phyloP scores from a whole-genome alignment of 768 basidiomycete genomes.

The Boletus pseudo-olivaceus region DNA sequence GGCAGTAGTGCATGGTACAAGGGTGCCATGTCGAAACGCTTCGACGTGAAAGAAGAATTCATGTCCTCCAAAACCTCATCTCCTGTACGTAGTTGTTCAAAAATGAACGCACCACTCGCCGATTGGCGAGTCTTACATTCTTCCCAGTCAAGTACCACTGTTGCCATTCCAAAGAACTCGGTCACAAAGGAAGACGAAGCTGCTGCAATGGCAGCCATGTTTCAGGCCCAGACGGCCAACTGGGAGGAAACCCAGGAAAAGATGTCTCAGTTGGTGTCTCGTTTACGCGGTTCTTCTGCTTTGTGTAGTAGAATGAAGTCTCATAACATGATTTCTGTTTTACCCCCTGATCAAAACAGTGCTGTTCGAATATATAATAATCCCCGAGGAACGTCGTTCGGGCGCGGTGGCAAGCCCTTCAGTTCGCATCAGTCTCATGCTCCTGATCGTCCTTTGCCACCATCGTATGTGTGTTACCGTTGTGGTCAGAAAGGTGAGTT shows the following conservation, averaged over 20 bases:
- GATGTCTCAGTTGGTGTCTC: slow-evolving; percentile 96
- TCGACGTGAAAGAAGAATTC: slow-evolving; percentile 78
- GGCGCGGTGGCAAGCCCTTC: slow-evolving; percentile 54
- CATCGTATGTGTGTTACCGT: slow-evolving; percentile 97
- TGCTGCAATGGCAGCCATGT: slow-evolving; percentile 98
- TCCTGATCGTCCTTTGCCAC: slow-evolving; percentile 77
- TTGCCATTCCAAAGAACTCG: slow-evolving; percentile 35
- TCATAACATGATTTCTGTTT: slow-evolving; percentile 63
- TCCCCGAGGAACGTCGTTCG: slow-evolving; percentile 61
- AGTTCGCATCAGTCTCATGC: slow-evolving; percentile 47
- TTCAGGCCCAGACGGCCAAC: slow-evolving; percentile 87
- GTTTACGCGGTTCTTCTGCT: slow-evolving; percentile 51
- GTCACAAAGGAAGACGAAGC: slow-evolving; percentile 77
- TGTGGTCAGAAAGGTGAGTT: slow-evolving; percentile 92
- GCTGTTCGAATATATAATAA: slow-evolving; percentile 65
- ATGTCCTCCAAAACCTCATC: slow-evolving; percentile 22
- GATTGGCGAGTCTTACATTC: slow-evolving; percentile 25
- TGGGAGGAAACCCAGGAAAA: slow-evolving; percentile 99
- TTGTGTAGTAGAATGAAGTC: slow-evolving; percentile 64
- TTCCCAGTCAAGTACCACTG: slow-evolving; percentile 35
- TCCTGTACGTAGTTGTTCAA: slow-evolving; percentile 34
- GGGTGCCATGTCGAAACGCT: slow-evolving; percentile 82
- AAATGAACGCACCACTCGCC: slow-evolving; percentile 18
- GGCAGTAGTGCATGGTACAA: slow-evolving; percentile 55
- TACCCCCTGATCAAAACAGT: slow-evolving; percentile 42